A percentile compares a stretch with the other conserved stretches of the same genome.
Conservation (phyloP, 1,284 basidiomycete genomes). For the Pisolithus thermaeus region DNA sequence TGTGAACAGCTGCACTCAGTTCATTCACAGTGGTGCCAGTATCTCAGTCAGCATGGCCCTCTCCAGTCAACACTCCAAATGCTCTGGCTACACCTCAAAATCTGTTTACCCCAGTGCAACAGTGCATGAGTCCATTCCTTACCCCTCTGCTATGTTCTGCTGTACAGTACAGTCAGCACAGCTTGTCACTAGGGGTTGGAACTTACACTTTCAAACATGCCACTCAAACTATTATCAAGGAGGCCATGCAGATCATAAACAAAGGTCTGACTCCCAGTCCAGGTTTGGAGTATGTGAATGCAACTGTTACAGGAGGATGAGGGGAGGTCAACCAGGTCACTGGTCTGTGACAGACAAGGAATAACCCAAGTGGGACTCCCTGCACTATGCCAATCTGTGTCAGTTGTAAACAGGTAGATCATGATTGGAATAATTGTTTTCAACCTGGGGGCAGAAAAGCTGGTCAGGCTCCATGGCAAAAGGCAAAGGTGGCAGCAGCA, state of each 20-base stretch:
- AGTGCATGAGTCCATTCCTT: too few relatives aligned
- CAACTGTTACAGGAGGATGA: background rate
- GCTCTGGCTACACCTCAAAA: too few relatives aligned
- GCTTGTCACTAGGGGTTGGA: too few relatives aligned
- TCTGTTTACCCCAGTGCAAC: too few relatives aligned
- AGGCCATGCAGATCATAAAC: background rate
- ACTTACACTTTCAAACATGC: too few relatives aligned
- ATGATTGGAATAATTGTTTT: background rate
- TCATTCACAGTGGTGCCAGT: too few relatives aligned
- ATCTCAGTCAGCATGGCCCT: too few relatives aligned
- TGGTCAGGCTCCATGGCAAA: background rate
- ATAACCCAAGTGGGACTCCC: background rate
- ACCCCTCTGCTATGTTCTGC: too few relatives aligned
- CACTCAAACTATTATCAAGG: background rate
- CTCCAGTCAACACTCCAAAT: too few relatives aligned
- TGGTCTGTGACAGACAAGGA: background rate
- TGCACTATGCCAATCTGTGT: background rate
- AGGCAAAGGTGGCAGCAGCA: too few relatives aligned
- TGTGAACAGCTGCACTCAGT: too few relatives aligned
- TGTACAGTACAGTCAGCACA: too few relatives aligned
- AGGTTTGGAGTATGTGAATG: background rate
- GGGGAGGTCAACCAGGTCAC: background rate
- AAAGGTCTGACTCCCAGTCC: background rate
- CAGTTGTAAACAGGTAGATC: background rate
- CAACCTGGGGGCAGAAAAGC: background rate